Evolutionary conservation across 2,329 filamentous ascomycete species (phyloP).

Genomic region (Pestalotiopsis fici): DNA sequence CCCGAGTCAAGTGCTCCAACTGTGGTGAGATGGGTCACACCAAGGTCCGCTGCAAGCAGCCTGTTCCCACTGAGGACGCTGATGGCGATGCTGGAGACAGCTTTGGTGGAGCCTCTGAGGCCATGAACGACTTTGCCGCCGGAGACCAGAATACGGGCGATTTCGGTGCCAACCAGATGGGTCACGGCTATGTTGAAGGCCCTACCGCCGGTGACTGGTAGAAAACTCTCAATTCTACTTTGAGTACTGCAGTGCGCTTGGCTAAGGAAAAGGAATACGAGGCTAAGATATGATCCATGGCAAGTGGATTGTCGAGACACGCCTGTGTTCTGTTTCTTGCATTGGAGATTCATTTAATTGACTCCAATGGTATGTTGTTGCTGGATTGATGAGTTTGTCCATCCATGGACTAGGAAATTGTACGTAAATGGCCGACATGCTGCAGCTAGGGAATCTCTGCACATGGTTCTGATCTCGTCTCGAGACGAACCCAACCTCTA

Average conservation of each 20-base stretch:
- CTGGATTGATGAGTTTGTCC: background rate
- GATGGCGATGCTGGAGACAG: slow-evolving; percentile 6
- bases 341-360: background rate
- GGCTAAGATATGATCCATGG: too few species aligned
- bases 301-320: too few species aligned
- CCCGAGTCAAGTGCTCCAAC: slow-evolving; percentile 60
- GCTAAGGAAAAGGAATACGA: too few species aligned
- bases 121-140: background rate
- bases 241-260: background rate
- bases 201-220: background rate
- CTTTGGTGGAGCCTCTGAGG: slow-evolving; percentile 6
- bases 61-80: slow-evolving; percentile 25
- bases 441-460: background rate
- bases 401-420: background rate
- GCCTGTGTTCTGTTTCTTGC: background rate
- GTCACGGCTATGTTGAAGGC: too few species aligned
- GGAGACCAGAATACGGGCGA: background rate
- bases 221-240: background rate
- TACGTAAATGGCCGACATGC: background rate
- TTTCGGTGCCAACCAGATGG: background rate
- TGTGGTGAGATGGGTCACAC: slow-evolving; percentile 52
- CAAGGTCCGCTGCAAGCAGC: slow-evolving; percentile 38
- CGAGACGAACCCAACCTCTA: background rate
- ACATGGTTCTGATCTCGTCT: background rate
- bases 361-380: background rate